Evolutionary conservation across 2,329 filamentous ascomycete species (phyloP), one percentile per base, ranked within the genome.

Genomic region (Penicillium italicum): DNA sequence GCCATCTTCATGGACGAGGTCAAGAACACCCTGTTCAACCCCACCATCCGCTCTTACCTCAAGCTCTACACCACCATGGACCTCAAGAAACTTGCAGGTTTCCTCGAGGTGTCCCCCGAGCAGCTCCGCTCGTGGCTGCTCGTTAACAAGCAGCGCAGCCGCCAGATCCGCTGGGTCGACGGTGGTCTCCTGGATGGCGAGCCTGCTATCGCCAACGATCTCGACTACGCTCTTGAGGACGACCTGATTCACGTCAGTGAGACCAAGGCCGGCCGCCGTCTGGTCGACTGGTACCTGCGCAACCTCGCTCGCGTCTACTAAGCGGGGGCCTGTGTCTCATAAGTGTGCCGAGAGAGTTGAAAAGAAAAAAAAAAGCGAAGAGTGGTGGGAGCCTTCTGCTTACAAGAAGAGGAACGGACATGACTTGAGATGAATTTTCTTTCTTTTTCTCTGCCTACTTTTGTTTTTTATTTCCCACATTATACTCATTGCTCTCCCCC

Each of bases 11-110:
- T 99, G 93, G 92, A 97, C 67, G 94, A 99, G 81, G 93, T 99
- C 76, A 96, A 96, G 86, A 97, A 91, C 79, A 97, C 96, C 79
- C 94, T 99, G 85, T 96, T 86, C 86, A 93, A 90, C 75, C 94
- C 94, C 42, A 97, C 92, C 43, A 89, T 99, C 75, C 96, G 96
- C 83, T 97, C 92, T 60, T 99, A 99, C 82, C 85, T 99, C 66
- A 94, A 96, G 74, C 88, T 99, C 54, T 99, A 99, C 85, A 97
- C 94, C 43, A 99, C 94, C 66, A 97, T 99, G 93, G 94, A 99
- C 71, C 82, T 99, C 61, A 94, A 93, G 82, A 99, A 99, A 81
- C 86, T 99, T 59, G 91, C 94, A 59, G 92, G 92, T 58, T 99
- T 99, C 85, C 84, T 99, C 53, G 94, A 97, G 69, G 91, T 97